Percentiles rank a stretch among this genome's conserved stretches.
phyloP scores from a whole-genome alignment of 306 rosid species.

The Dryas octopetala region DNA sequence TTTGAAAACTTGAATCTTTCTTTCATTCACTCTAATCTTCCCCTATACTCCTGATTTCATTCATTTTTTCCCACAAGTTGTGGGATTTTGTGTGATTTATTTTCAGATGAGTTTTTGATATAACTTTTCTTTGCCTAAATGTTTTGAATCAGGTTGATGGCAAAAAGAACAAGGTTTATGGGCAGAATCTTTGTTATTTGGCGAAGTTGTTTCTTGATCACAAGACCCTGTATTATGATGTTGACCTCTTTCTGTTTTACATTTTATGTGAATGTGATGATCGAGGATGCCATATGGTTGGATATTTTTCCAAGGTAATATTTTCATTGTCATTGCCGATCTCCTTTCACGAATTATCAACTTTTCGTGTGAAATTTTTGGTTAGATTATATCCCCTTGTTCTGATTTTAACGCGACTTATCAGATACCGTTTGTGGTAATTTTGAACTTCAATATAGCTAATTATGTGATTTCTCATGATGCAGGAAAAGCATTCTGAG shows the following conservation, averaged over 20 bases:
- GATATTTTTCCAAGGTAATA: constrained; percentile 94
- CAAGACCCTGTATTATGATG: constrained; percentile 98
- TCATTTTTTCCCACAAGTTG: not conserved
- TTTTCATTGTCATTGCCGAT: not conserved
- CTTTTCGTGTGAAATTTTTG: not conserved
- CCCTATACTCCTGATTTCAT: not conserved
- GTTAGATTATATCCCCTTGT: not conserved
- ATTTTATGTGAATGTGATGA: constrained; percentile 96
- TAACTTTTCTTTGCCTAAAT: constrained; percentile 3
- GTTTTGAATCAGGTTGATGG: constrained; percentile 85
- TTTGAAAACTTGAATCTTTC: not conserved
- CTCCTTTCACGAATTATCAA: not conserved
- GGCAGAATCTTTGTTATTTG: constrained; percentile 97
- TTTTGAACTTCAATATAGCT: not conserved
- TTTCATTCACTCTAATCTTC: not conserved
- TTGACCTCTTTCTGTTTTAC: constrained; percentile 94
- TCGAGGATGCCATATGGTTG: constrained; percentile 99
- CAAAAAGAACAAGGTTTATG: constrained; percentile 98
- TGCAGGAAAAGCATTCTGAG: constrained; percentile 98
- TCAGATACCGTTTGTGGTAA: not conserved
- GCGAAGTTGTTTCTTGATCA: constrained; percentile 98
- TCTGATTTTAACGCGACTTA: not conserved
- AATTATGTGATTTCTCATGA: constrained; percentile 11
- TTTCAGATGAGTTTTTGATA: constrained; percentile 12
- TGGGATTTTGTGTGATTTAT: not conserved